phyloP scores from a whole-genome alignment of 1,284 basidiomycete genomes.

The Rhodotorula sp. region DNA sequence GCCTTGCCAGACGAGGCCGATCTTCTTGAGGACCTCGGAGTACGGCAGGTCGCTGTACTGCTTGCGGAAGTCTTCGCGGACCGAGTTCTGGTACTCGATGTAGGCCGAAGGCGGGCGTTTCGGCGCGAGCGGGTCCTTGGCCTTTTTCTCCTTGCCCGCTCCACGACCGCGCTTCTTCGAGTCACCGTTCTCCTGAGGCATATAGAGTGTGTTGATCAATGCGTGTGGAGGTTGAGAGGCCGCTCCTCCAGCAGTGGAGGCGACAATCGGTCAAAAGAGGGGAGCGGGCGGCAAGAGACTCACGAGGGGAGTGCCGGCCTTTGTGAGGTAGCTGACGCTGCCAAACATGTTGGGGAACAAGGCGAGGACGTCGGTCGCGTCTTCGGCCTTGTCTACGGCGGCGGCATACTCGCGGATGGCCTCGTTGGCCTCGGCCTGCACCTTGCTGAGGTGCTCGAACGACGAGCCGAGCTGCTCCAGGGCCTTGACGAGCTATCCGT shows the following conservation, averaged over 20 bases:
- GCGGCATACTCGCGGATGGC: slow-evolving; percentile 50
- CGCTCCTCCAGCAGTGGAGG: not conserved
- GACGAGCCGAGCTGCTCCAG: slow-evolving; percentile 35
- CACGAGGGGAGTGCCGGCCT: not conserved
- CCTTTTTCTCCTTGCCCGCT: slow-evolving; percentile 58
- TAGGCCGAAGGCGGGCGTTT: slow-evolving; percentile 93
- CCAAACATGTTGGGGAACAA: slow-evolving; percentile 38
- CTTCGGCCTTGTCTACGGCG: slow-evolving; percentile 22
- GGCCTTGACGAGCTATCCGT: slow-evolving; percentile 11
- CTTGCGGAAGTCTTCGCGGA: slow-evolving; percentile 69
- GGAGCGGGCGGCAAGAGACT: not conserved
- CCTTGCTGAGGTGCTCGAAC: slow-evolving; percentile 50
- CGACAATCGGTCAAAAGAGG: not conserved
- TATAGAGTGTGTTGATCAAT: not conserved
- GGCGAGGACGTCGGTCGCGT: slow-evolving; percentile 43
- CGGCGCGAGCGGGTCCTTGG: slow-evolving; percentile 87
- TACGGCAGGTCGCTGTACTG: slow-evolving; percentile 66
- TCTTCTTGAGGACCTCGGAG: slow-evolving; percentile 67
- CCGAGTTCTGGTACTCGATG: slow-evolving; percentile 91
- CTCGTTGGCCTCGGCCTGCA: slow-evolving; percentile 49
- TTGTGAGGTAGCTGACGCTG: slow-evolving; percentile 7
- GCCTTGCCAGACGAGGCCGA: slow-evolving; percentile 70
- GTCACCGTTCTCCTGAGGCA: slow-evolving; percentile 15
- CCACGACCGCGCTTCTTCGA: slow-evolving; percentile 47
- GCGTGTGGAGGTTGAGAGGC: not conserved